Base-by-base conservation (phyloP, 2,329 filamentous ascomycete genomes). In the Colletotrichum sp. region DNA sequence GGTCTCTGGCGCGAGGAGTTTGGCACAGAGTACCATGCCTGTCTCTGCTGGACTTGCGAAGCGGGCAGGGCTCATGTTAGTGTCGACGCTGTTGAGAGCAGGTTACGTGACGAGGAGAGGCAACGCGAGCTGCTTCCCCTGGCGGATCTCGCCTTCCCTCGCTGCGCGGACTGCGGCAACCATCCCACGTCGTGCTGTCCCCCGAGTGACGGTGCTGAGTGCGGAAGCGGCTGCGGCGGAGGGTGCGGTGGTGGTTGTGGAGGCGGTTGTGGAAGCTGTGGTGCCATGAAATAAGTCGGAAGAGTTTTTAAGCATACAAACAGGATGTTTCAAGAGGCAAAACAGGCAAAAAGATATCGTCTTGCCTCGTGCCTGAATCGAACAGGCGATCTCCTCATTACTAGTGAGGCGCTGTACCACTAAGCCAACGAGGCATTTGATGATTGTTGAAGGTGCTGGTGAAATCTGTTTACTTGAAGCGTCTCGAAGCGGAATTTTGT, bases 21-120 rank as follows among this genome's bases (percentile, higher is more conserved):
- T 66, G 84, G 81, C 5, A 70, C 81, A 13, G 83, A 85, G 32
- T 87, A 87, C 77, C 64, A 77, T 15, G 60, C 79, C 5, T 87
- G 85, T 48, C 76, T 79, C 5, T 85, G 83, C 66, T 85, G 84
- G 84, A 82, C 84, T 28, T 85, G 84, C 69, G 82, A 85, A 77
- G 80, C 81, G 3, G 76, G 18, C 80, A 80, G 48, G 79, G 76
- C 21, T 8, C 55, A 26, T 2, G 24, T 76, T 13, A 73, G 36
- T 6, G 38, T 24, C 6, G 56, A 75, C 5, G 66, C 76, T 5
- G 67, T 70, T 10, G 66, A 43, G 7, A 72, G 72, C 43, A 52
- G 70, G 18, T 24, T 71, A 18, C 36, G 69, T 18, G 36, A 6
- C 5, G 73, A 67, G 70, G 72, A 71, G 55, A 43, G 52, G 36